Conservation (phyloP, 148 eudicot species). For the Dysphania ambrosioides region DNA sequence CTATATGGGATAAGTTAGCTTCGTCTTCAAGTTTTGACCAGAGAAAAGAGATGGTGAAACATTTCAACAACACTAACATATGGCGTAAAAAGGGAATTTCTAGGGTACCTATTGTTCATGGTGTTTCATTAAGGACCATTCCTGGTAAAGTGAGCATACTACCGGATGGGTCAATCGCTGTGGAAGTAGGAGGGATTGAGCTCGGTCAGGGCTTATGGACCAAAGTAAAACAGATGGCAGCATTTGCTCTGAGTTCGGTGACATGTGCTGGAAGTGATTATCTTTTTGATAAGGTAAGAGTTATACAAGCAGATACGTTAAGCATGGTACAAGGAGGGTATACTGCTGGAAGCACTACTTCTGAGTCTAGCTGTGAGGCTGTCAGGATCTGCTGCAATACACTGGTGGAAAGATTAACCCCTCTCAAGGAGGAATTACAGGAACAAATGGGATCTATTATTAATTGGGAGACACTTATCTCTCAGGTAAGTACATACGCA, state of each 20-base stretch:
- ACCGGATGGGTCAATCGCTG: conserved; percentile 74
- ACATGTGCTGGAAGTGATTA: conserved; percentile 55
- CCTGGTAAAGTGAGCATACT: conserved; percentile 92
- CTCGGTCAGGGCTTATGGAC: conserved; percentile 94
- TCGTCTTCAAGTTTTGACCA: conserved; percentile 41
- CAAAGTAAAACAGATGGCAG: conserved; percentile 84
- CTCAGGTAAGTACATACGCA: conserved; percentile 50
- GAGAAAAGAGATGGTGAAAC: conserved; percentile 38
- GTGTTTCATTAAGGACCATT: conserved; percentile 45
- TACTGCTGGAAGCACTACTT: conserved; percentile 88
- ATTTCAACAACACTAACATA: conserved; percentile 43
- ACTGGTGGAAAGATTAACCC: conserved; percentile 65
- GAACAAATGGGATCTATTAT: conserved; percentile 46
- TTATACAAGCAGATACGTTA: conserved; percentile 75
- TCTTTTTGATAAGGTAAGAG: conserved; percentile 64
- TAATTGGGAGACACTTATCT: conserved; percentile 57
- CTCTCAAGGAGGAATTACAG: conserved; percentile 50
- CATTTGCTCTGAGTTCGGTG: conserved; percentile 56
- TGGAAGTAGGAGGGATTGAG: conserved; percentile 94
- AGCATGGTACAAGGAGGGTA: conserved; percentile 85
- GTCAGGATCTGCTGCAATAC: conserved; percentile 72
- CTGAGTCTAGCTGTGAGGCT: conserved; percentile 89
- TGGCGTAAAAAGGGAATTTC: conserved; percentile 87
- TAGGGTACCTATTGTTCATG: conserved; percentile 59
- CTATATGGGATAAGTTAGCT: conserved; percentile 65